These are phyloP conservation scores for Lentinula aciculospora DNA, from an alignment of 768 basidiomycete genomes.

Conservation along the genomic window DNA sequence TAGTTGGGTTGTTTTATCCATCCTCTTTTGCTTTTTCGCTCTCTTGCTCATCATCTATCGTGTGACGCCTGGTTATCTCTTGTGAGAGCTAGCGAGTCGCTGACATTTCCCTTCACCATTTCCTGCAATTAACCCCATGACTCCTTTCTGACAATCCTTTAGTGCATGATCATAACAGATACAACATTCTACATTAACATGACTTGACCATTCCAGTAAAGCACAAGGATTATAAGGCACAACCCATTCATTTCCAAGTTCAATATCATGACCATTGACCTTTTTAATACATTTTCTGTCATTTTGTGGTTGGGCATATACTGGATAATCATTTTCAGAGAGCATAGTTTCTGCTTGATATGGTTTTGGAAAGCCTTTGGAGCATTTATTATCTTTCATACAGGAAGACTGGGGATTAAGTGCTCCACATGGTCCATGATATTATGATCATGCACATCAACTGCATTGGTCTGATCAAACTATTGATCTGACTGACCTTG, in stretches of 20 bases:
- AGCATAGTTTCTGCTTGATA: conserved; percentile 18
- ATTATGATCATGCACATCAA: too few species aligned
- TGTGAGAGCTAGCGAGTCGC: too few species aligned
- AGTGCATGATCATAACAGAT: too few species aligned
- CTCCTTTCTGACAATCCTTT: too few species aligned
- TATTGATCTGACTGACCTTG: too few species aligned
- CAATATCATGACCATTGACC: not conserved
- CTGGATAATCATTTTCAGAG: conserved; percentile 16
- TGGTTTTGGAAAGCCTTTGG: conserved; percentile 25
- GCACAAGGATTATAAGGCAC: conserved; percentile 36
- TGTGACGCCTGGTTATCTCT: too few species aligned
- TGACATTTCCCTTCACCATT: too few species aligned
- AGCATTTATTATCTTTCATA: conserved; percentile 27
- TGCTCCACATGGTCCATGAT: conserved; percentile 32
- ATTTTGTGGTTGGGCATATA: conserved; percentile 24
- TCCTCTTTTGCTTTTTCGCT: too few species aligned
- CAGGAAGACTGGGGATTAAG: conserved; percentile 20
- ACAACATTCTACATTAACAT: conserved; percentile 49
- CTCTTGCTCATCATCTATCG: too few species aligned
- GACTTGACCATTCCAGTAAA: conserved; percentile 29
- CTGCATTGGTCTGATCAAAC: too few species aligned
- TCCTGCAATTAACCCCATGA: too few species aligned
- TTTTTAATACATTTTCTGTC: conserved; percentile 19
- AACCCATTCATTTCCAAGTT: conserved; percentile 33
- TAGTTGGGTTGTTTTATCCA: too few species aligned